phyloP scores from a whole-genome alignment of 2,329 filamentous ascomycete species.

The Epichloe aotearoae region DNA sequence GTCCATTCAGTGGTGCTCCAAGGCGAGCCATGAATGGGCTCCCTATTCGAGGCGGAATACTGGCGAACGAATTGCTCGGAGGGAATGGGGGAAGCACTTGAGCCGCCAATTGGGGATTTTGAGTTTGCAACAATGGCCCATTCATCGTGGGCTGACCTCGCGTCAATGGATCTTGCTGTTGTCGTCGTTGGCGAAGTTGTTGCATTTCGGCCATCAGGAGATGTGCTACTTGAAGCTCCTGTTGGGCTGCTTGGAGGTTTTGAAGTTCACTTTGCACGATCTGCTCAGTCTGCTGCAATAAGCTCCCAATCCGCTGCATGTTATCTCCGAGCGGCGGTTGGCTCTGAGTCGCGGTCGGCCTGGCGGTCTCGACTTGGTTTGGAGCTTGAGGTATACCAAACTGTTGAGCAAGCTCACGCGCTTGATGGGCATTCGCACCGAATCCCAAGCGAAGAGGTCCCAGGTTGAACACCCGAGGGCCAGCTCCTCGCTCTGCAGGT shows the following conservation, averaged over 20 bases:
- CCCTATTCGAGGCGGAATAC: conserved; percentile 22
- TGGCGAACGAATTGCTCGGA: conserved; percentile 11
- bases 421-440: conserved; percentile 54
- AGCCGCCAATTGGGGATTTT: conserved; percentile 8
- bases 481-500: conserved; percentile 15
- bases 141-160: conserved; percentile 7
- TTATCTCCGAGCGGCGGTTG: conserved; percentile 15
- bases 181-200: conserved; percentile 44
- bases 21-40: conserved; percentile 35
- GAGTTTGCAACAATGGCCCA: conserved; percentile 6
- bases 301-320: conserved; percentile 37
- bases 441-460: conserved; percentile 66
- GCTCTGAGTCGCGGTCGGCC: conserved; percentile 9
- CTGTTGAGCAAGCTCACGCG: conserved; percentile 54
- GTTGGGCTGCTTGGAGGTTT: conserved; percentile 46
- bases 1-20: conserved; percentile 28
- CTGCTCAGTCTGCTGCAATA: conserved; percentile 54
- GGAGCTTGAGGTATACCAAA: conserved; percentile 33
- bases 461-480: conserved; percentile 54
- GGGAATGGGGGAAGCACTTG: conserved; percentile 11
- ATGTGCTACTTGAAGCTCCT: conserved; percentile 56
- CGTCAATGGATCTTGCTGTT: conserved; percentile 19
- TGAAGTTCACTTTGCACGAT: conserved; percentile 56
- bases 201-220: conserved; percentile 54
- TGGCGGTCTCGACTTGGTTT: conserved; percentile 11